These are phyloP conservation scores for Hysterangium stoloniferum DNA, from an alignment of 768 basidiomycete genomes.

Conservation along the genomic window DNA sequence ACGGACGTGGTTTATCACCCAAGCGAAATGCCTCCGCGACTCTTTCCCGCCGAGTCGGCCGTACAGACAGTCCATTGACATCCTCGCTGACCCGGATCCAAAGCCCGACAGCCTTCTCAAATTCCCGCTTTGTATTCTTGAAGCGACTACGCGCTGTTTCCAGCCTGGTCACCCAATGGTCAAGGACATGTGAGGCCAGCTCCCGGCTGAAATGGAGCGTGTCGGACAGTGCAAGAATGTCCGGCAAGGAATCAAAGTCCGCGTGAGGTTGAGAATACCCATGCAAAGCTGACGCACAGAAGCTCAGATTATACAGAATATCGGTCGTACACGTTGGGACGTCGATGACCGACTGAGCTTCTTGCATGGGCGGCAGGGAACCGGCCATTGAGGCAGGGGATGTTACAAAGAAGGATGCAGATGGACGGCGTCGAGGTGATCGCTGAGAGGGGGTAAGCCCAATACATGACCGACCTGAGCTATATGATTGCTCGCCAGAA, in stretches of 20 bases:
- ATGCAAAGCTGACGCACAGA: constrained; percentile 8
- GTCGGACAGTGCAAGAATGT: neutral
- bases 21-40: neutral
- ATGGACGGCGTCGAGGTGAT: too few relatives aligned
- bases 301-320: constrained; percentile 5
- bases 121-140: neutral
- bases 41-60: neutral
- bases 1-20: neutral
- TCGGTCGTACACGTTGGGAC: neutral
- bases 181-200: neutral
- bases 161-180: constrained; percentile 3
- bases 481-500: constrained; percentile 1
- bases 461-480: neutral
- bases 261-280: neutral
- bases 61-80: neutral
- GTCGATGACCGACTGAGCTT: constrained; percentile 1
- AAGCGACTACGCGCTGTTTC: neutral
- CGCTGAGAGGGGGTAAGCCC: neutral
- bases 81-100: neutral
- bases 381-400: neutral
- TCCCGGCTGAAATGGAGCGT: neutral
- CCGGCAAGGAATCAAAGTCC: neutral
- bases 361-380: neutral
- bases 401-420: too few relatives aligned
- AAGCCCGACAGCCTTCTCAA: neutral